These are phyloP conservation scores for Tephrocybe rancida DNA, from an alignment of 768 basidiomycete genomes.

Conservation along the genomic window DNA sequence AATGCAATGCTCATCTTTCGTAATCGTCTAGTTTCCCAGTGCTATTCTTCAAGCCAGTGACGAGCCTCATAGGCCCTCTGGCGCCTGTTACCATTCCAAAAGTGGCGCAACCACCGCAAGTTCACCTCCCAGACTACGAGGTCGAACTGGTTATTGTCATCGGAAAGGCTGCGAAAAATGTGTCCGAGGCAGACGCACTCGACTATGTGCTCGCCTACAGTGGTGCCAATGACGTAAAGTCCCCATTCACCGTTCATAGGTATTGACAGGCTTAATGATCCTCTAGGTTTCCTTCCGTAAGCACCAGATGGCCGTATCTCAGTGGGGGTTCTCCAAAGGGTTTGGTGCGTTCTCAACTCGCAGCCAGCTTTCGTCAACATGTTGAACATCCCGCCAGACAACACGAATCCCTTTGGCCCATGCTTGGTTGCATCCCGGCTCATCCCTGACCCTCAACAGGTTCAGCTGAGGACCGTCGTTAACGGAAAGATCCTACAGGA, in stretches of 20 bases:
- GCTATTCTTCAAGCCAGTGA: conserved; percentile 79
- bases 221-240: conserved; percentile 70
- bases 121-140: conserved; percentile 81
- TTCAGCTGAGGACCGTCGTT: conserved; percentile 63
- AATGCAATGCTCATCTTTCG: neutral
- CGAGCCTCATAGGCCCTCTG: conserved; percentile 69
- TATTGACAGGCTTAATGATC: neutral
- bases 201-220: conserved; percentile 88
- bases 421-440: conserved; percentile 69
- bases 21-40: conserved; percentile 55
- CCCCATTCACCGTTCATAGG: neutral
- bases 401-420: conserved; percentile 79
- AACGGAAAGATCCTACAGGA: conserved; percentile 75
- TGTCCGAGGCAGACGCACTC: conserved; percentile 77
- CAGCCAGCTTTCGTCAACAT: neutral
- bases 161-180: conserved; percentile 79
- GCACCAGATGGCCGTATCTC: conserved; percentile 77
- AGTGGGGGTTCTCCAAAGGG: conserved; percentile 88
- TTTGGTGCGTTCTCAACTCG: conserved; percentile 57
- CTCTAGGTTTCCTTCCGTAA: conserved; percentile 78
- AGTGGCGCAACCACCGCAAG: conserved; percentile 67
- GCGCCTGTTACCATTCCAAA: conserved; percentile 67
- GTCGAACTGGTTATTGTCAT: conserved; percentile 83
- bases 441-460: conserved; percentile 66
- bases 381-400: conserved; percentile 38